These are phyloP conservation scores for Nemania sp. DNA, from an alignment of 2,329 filamentous ascomycete species.

Conservation along the genomic window DNA sequence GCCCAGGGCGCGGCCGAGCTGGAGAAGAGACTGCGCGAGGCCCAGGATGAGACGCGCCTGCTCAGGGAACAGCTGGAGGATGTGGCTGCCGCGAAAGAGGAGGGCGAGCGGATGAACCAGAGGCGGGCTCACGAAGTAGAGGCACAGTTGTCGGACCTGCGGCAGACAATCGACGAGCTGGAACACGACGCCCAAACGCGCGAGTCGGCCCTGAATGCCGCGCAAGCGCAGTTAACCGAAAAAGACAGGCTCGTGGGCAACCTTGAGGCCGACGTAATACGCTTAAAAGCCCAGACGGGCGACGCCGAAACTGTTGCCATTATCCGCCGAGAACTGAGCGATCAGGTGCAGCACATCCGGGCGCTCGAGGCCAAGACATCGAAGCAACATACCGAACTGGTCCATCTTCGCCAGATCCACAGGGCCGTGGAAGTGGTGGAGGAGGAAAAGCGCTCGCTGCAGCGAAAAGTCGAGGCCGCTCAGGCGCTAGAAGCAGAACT, in stretches of 20 bases:
- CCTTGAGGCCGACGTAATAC: conserved; percentile 81
- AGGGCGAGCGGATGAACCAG: conserved; percentile 67
- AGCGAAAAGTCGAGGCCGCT: conserved; percentile 76
- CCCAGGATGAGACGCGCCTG: conserved; percentile 71
- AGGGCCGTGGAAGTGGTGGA: conserved; percentile 93
- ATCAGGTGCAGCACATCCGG: conserved; percentile 91
- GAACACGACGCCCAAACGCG: conserved; percentile 62
- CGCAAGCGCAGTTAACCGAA: conserved; percentile 69
- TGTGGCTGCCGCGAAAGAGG: conserved; percentile 63
- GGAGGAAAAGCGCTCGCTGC: conserved; percentile 86
- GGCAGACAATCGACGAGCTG: conserved; percentile 59
- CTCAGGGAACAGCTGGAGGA: conserved; percentile 85
- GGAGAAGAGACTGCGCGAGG: conserved; percentile 71
- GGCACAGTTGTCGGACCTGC: conserved; percentile 52
- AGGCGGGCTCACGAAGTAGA: conserved; percentile 60
- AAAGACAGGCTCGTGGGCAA: conserved; percentile 73
- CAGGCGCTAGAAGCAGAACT: conserved; percentile 76
- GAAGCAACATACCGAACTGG: conserved; percentile 79
- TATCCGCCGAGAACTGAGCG: conserved; percentile 84
- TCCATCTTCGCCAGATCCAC: conserved; percentile 77
- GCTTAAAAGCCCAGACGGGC: conserved; percentile 82
- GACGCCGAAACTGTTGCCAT: conserved; percentile 85
- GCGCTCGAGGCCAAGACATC: conserved; percentile 79
- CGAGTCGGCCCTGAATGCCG: conserved; percentile 59
- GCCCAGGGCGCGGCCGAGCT: conserved; percentile 65